Conservation (phyloP, 2,329 filamentous ascomycete genomes). For the Pseudogymnoascus sp. region DNA sequence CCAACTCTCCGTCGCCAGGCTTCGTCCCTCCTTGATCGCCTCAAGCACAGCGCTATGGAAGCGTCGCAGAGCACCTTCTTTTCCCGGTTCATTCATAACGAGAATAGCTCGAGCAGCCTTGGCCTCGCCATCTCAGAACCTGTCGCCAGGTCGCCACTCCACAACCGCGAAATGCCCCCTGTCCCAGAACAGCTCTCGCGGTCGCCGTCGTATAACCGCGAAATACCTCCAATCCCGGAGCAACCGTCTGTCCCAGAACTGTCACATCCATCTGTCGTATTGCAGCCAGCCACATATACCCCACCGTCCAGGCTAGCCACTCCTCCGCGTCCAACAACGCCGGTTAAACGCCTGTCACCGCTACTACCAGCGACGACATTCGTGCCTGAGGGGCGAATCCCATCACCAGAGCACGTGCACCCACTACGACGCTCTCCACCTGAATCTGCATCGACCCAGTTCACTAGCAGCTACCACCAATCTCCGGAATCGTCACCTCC, state of each 20-base stretch:
- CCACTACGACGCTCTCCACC: neutral
- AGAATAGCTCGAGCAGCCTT: neutral
- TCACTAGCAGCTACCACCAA: conserved; percentile 15
- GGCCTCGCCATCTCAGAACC: neutral
- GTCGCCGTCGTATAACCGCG: neutral
- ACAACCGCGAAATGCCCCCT: neutral
- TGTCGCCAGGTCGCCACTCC: neutral
- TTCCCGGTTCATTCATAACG: neutral
- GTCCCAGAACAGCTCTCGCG: neutral
- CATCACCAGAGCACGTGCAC: neutral
- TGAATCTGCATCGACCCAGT: conserved; percentile 27
- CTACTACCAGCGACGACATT: neutral
- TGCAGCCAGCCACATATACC: neutral
- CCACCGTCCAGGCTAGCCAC: neutral
- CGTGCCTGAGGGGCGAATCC: neutral
- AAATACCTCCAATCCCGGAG: neutral
- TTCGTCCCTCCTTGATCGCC: neutral
- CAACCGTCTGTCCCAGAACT: neutral
- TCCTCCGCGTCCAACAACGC: neutral
- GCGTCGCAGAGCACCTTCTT: conserved; percentile 3
- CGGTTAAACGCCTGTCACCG: neutral
- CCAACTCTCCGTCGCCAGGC: neutral
- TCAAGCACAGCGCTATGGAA: conserved; percentile 2
- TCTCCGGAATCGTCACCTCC: neutral
- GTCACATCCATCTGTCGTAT: neutral